Base-by-base conservation (phyloP, 2,329 filamentous ascomycete species). In the Pochonia chlamydosporia region DNA sequence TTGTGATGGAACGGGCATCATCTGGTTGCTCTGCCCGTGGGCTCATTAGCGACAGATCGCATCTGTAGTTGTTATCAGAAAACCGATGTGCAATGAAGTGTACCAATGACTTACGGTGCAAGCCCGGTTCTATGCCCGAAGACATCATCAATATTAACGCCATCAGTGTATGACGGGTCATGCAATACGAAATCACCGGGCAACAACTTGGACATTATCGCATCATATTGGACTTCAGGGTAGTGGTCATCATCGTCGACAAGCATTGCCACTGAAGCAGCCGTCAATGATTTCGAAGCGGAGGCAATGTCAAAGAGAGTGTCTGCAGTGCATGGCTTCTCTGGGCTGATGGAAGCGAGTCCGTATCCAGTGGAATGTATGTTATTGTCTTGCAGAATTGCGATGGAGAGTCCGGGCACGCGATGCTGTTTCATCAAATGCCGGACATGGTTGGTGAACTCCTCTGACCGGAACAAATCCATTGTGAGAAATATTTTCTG, bases 171-270 rank as follows among this genome's bases (percentile, higher is more conserved):
- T 44, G 10, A 43, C 49, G 11, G 52, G 39, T n/a, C n/a, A n/a
- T n/a, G n/a, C 51, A 57, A 49, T 30, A 55, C 47, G 43, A 57
- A 57, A 18, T 57, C 55, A 3, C 48, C 55, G 6, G 52, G 54
- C 7, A 57, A 44, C 23, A 57, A 16, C 4, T 46, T 44, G 2
- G 52, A 49, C 50, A 57, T 49, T 23, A 46, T 20, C 11, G 51
- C 53, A 9, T 56, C 51, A 30, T 53, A 57, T n/a, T 46, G 28
- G 6, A 57, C 49, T 3, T 51, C 50, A 0, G 52, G 54, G 25
- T 45, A 50, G 3, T 47, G 41, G 11, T 54, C 36, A 30, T 44
- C 24, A 35, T 57, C 55, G 5, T 52, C 49, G 14, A 55, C 50
- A 11, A 57, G 39, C 13, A 56, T 25, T 7, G 48, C 55, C 5